These are phyloP conservation scores for Wickerhamiella allomyrinae DNA, from an alignment of 805 yeast genomes.

Conservation along the genomic window DNA sequence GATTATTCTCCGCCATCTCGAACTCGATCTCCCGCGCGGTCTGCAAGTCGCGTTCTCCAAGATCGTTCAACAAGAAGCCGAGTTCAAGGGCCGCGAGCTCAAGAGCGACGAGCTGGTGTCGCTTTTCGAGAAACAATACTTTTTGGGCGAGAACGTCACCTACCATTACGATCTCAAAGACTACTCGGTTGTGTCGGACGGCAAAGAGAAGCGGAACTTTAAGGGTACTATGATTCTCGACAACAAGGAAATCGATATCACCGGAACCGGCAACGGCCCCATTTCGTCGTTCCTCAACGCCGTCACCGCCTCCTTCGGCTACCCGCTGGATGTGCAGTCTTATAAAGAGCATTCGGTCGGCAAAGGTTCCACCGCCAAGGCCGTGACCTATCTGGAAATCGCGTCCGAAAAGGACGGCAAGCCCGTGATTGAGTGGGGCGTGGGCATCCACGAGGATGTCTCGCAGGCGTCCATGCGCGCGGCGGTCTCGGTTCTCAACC, in stretches of 20 bases:
- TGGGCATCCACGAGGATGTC: constrained; percentile 82
- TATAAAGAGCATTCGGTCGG: constrained; percentile 77
- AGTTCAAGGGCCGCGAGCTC: constrained; percentile 57
- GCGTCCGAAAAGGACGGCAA: constrained; percentile 33
- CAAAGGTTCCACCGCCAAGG: constrained; percentile 51
- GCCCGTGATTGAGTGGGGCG: constrained; percentile 56
- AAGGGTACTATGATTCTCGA: constrained; percentile 24
- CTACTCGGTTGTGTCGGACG: constrained; percentile 34
- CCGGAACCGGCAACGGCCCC: constrained; percentile 71
- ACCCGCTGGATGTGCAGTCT: constrained; percentile 44
- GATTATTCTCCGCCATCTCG: constrained; percentile 64
- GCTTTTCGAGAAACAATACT: constrained; percentile 49
- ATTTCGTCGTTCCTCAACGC: constrained; percentile 63
- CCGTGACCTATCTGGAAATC: constrained; percentile 63
- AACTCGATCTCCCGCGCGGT: constrained; percentile 68
- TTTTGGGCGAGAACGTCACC: constrained; percentile 26
- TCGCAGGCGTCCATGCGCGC: constrained; percentile 62
- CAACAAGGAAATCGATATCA: constrained; percentile 28
- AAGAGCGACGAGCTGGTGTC: constrained; percentile 47
- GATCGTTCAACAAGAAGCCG: constrained; percentile 57
- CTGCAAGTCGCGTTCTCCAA: constrained; percentile 64
- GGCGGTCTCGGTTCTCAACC: constrained; percentile 28
- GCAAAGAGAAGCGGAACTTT: constrained; percentile 24
- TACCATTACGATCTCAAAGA: constrained; percentile 31
- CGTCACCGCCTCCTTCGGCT: constrained; percentile 33